Base-by-base conservation (phyloP, 352 stramenopile genomes). In the Globisporangium acanthophoron region DNA sequence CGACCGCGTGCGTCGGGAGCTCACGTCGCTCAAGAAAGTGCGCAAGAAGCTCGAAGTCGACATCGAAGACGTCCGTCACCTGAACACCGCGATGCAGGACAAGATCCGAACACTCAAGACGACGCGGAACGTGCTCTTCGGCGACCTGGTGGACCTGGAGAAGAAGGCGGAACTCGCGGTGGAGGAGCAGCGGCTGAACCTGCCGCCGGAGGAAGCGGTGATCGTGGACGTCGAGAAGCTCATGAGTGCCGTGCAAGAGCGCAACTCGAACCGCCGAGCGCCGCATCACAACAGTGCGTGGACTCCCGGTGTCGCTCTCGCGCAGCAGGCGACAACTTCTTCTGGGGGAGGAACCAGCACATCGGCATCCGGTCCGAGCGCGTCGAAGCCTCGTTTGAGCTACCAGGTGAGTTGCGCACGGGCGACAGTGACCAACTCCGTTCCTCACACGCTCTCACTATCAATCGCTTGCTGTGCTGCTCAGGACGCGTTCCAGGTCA, bases 181-280 rank as follows among this genome's bases (percentile, higher is more conserved):
- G 3, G 82, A 88, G 24, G 76, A 83, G 41, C 75, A 84, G 41
- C 67, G 71, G 27, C 58, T 87, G 12, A 78, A 76, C 31, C 52
- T 90, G n/a, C 82, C 79, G 1, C 78, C 82, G 12, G 78, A 87
- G 61, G 74, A 88, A 6, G 70, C 76, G 9, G 69, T 88, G 0
- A 62, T 90, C 24, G 78, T 89, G 20, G 79, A 91, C 52, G 66
- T 87, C 16, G 63, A 73, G 0, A 74, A 73, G 5, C 64, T 91
- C 35, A 87, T 91, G 77, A 70, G 55, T 29, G 73, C 73, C 1
- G 78, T 86, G 5, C 72, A 87, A 49, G 71, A 80, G 20, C 63
- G 71, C 29, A 31, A 65, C 33, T 29, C 65, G 46, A 55, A 48
- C 43, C 52, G 64, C 50, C 24, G 54, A 11, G 51, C 24, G 29